Base-by-base conservation (phyloP, 2,329 filamentous ascomycete species). In the Xylariaceae sp. region DNA sequence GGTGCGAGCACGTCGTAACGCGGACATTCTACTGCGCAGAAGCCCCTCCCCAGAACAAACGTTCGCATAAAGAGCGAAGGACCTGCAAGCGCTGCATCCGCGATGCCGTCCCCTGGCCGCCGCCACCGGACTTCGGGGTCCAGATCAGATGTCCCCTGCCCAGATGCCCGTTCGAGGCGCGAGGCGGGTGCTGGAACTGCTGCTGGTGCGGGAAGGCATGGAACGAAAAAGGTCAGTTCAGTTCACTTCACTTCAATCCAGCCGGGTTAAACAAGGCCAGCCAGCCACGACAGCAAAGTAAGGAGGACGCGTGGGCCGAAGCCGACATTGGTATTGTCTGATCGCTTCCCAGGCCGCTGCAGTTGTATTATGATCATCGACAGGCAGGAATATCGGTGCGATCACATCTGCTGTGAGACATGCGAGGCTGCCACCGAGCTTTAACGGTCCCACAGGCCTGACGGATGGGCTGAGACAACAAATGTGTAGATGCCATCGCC, bases 141-240 rank as follows among this genome's bases (percentile, higher is more conserved):
- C 65, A 70, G 49, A 63, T 73, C 45, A 71, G 72, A 54, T 80
- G 77, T 58, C 75, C 76, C 42, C 64, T 79, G 52, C 59, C 71
- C 7, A 68, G 70, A 47, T 80, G 78, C 51, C 76, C 78, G 7
- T 80, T 77, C 59, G 76, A 79, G 66, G 67, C 68, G 45, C 73
- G 74, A 54, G 74, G 76, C 53, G 71, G 78, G 30, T 72, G 66
- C 57, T 81, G 78, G 78, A 78, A 78, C 65, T 80, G 78, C 66
- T 80, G 78, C 65, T 80, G 76, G 77, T 80, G 78, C 54, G 78
- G 78, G 26, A 79, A 80, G 61, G 69, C 70, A n/a, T 74, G 74
- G 71, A 80, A 81, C 61, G 70, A 71, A 42, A 67, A 68, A 22
- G 78, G 63, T 62, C 18, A 40, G 60, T 43, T n/a, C 21, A 26